phyloP scores from a whole-genome alignment of 495 filamentous ascomycete genomes.

The Cercophora scortea region DNA sequence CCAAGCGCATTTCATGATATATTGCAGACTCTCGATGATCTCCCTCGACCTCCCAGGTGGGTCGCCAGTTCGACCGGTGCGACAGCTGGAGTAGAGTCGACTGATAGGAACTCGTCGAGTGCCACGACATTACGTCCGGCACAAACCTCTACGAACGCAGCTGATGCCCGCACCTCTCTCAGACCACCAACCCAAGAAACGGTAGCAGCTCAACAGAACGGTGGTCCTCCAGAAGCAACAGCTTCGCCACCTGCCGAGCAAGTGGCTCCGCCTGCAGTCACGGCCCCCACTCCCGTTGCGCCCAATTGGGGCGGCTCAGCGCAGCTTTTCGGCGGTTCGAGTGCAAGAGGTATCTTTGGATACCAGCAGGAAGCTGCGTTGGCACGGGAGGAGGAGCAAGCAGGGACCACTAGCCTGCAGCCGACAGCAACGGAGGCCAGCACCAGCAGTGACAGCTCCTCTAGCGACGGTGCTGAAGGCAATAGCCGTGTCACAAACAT shows the following conservation, averaged over 20 bases:
- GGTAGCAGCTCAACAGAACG: not conserved
- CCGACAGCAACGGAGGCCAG: not conserved
- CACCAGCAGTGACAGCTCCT: not conserved
- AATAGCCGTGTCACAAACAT: not conserved
- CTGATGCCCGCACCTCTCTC: too few species aligned
- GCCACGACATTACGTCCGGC: too few species aligned
- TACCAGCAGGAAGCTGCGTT: slow-evolving; percentile 3
- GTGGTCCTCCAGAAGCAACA: not conserved
- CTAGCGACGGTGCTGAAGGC: slow-evolving; percentile 11
- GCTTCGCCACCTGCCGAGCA: slow-evolving; percentile 1
- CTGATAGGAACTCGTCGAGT: too few species aligned
- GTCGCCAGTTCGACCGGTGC: not conserved
- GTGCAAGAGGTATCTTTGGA: slow-evolving; percentile 4
- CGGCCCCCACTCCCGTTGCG: slow-evolving; percentile 28
- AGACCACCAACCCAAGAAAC: too few species aligned
- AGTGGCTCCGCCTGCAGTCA: slow-evolving; percentile 20
- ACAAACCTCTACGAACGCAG: too few species aligned
- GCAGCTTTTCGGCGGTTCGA: slow-evolving; percentile 25
- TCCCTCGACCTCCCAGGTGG: not conserved
- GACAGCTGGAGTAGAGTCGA: not conserved
- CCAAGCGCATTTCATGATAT: slow-evolving; percentile 2
- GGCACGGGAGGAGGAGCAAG: slow-evolving; percentile 1
- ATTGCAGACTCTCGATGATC: slow-evolving; percentile 1
- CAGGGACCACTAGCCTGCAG: slow-evolving; percentile 2
- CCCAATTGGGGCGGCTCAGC: slow-evolving; percentile 37